Percentiles rank a stretch among this genome's conserved stretches.
phyloP scores from a whole-genome alignment of 1,284 basidiomycete species.

The Peniophora sp. region DNA sequence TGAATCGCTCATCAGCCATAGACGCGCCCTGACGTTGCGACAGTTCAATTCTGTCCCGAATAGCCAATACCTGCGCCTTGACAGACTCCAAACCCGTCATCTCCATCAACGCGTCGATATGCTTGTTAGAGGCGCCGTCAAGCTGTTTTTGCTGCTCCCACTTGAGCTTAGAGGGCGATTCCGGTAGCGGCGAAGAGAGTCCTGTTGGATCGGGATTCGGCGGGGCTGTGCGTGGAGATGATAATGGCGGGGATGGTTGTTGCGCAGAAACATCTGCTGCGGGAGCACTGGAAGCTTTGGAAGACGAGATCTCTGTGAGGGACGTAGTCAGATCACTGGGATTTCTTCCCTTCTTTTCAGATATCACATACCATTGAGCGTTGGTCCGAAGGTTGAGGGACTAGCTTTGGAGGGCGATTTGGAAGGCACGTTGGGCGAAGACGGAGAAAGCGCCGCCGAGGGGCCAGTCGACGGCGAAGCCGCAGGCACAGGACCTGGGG shows the following conservation, averaged over 20 bases:
- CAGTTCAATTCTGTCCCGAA: conserved; percentile 22
- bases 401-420: too few species aligned
- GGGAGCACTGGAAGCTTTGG: not conserved
- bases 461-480: too few species aligned
- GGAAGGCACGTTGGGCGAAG: too few species aligned
- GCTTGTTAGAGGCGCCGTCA: conserved; percentile 17
- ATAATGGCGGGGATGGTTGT: not conserved
- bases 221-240: not conserved
- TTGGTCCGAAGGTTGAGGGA: too few species aligned
- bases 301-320: not conserved
- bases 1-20: conserved; percentile 21
- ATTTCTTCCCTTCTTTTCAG: too few species aligned
- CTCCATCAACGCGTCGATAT: conserved; percentile 24
- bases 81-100: conserved; percentile 25
- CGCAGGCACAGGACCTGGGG: too few species aligned
- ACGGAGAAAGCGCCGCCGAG: too few species aligned
- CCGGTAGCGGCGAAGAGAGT: not conserved
- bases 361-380: too few species aligned
- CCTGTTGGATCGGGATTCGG: not conserved
- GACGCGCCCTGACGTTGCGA: conserved; percentile 17
- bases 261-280: not conserved
- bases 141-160: conserved; percentile 23
- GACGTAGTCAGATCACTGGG: not conserved
- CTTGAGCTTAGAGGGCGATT: conserved; percentile 11
- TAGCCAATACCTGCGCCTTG: conserved; percentile 20